A percentile compares a stretch with the other conserved stretches of the same genome.
phyloP scores from a whole-genome alignment of 495 filamentous ascomycete genomes.

The Xylaria curta region DNA sequence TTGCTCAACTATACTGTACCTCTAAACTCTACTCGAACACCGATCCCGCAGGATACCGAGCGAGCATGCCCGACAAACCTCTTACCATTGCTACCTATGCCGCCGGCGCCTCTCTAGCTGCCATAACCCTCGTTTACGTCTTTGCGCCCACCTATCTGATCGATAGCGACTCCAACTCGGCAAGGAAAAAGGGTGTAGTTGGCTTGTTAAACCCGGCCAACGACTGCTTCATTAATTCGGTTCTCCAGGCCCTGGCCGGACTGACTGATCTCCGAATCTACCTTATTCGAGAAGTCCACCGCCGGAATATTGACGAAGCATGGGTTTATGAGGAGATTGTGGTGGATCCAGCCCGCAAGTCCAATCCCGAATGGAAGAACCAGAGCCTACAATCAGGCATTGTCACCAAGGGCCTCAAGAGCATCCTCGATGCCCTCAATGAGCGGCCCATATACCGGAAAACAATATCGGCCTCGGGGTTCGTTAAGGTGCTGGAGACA shows the following conservation, averaged over 20 bases:
- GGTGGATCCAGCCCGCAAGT: conserved; percentile 43
- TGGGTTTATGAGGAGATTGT: conserved; percentile 70
- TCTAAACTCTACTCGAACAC: not conserved
- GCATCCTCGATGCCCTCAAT: conserved; percentile 90
- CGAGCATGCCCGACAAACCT: conserved; percentile 83
- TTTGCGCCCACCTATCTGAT: conserved; percentile 95
- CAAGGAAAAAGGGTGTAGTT: conserved; percentile 85
- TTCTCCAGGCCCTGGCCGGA: conserved; percentile 93
- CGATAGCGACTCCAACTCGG: conserved; percentile 73
- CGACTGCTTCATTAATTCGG: conserved; percentile 99
- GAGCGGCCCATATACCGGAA: conserved; percentile 94
- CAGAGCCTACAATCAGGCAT: conserved; percentile 78
- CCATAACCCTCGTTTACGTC: conserved; percentile 95
- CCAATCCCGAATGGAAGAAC: conserved; percentile 67
- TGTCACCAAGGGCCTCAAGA: conserved; percentile 88
- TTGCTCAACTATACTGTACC: not conserved
- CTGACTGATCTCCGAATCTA: conserved; percentile 90
- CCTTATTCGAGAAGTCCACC: conserved; percentile 84
- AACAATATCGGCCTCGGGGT: conserved; percentile 83
- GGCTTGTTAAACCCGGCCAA: conserved; percentile 91
- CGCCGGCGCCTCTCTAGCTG: conserved; percentile 92
- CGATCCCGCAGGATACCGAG: not conserved
- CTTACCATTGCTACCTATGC: conserved; percentile 90
- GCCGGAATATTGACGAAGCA: conserved; percentile 76
- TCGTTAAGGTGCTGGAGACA: conserved; percentile 79